Evolutionary conservation across 371 early-diverging fungal species (phyloP), one percentile per base, ranked within the genome.

Genomic region (Syncephalis plumigaleata): DNA sequence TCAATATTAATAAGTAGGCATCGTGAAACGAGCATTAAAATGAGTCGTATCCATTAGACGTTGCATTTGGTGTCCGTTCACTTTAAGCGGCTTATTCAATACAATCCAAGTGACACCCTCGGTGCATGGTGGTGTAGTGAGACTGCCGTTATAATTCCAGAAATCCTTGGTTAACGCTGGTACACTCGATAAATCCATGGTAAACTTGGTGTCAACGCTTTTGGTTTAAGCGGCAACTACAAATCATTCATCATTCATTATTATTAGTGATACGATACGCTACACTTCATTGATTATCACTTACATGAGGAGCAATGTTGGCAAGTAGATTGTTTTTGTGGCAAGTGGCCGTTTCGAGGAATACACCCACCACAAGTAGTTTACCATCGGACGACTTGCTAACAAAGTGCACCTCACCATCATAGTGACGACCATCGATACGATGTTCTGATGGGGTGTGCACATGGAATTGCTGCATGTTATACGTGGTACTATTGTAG

Each of bases 111-210:
- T 43, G 15, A 64, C 64, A 15, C 60, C 53, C 39, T 66, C 66
- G 5, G 62, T 53, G 53, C 66, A 68, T 7, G 68, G 68, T 9
- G 68, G 68, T 1, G 64, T 62, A 7, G 68, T 68, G 48, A 68
- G 49, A 18, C 55, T 55, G 9, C 68, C 68, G 0, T 39, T 47
- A 45, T 68, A 66, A 40, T 53, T 54, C 51, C 59, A 66, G 27
- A 54, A 55, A 36, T 51, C 47, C 0, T 55, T 45, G 43, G 51
- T 50, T 36, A 44, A 18, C 40, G 36, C 46, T 43, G 57, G 22
- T n/a, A 57, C 26, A 5, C 31, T 21, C 17, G 51, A 45, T 20
- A 60, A 52, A 31, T 60, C 57, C 22, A 63, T 36, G 21, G 42
- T 40, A 18, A 21, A 5, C 4, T 18, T 40, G 40, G 7, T 40